These are phyloP conservation scores for Verticillium alfalfae DNA, from an alignment of 2,329 filamentous ascomycete species.

Conservation along the genomic window DNA sequence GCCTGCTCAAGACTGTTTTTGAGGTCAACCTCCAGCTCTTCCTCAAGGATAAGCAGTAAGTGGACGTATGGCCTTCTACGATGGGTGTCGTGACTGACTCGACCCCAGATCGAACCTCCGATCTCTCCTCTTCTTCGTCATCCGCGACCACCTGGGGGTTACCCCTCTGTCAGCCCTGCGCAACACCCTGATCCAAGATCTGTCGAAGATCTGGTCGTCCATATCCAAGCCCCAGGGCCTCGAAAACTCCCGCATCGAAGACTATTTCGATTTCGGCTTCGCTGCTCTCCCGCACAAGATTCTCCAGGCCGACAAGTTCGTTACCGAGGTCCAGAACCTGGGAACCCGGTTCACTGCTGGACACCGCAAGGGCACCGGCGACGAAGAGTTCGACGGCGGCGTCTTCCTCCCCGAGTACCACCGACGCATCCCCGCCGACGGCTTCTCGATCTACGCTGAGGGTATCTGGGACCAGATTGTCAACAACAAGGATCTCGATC, in stretches of 20 bases:
- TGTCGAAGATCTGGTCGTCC: conserved; percentile 86
- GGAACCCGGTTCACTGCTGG: conserved; percentile 78
- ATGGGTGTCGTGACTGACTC: conserved; percentile 8
- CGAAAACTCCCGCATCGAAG: conserved; percentile 83
- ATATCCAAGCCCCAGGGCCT: conserved; percentile 87
- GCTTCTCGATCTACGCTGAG: conserved; percentile 90
- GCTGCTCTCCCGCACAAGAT: conserved; percentile 95
- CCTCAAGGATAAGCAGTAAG: conserved; percentile 87
- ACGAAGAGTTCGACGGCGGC: conserved; percentile 68
- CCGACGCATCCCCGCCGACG: conserved; percentile 89
- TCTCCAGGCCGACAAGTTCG: conserved; percentile 87
- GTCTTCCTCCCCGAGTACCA: conserved; percentile 94
- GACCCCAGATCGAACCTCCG: conserved; percentile 69
- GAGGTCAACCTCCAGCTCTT: conserved; percentile 98
- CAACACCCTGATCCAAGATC: conserved; percentile 83
- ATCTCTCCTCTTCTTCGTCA: conserved; percentile 96
- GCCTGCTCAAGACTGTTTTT: conserved; percentile 95
- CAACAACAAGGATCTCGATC: conserved; percentile 94
- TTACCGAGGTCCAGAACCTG: conserved; percentile 71
- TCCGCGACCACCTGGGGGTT: conserved; percentile 90
- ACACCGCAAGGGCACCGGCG: conserved; percentile 59
- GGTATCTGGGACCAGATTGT: conserved; percentile 98
- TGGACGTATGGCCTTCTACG: conserved; percentile 9
- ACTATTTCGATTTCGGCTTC: conserved; percentile 99
- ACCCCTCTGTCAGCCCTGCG: conserved; percentile 88